A percentile compares a stretch with the other conserved stretches of the same genome.
phyloP scores from a whole-genome alignment of 441 rosid species.

The Capsella rubella region DNA sequence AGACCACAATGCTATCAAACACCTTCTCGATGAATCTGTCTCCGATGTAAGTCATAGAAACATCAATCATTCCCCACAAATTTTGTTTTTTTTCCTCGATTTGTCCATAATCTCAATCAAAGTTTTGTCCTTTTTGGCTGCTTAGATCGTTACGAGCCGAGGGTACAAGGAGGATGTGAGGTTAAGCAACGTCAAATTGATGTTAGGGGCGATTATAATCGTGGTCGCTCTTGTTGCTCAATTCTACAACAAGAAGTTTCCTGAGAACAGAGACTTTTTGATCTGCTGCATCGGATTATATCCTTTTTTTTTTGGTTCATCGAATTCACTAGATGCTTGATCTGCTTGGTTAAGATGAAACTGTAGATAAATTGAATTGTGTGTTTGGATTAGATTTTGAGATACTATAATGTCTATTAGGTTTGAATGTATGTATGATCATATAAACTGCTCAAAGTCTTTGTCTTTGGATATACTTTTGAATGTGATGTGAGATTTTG shows the following conservation, averaged over 20 bases:
- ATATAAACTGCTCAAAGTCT: background rate
- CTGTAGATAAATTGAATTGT: slow-evolving; percentile 3
- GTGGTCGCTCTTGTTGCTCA: slow-evolving; percentile 80
- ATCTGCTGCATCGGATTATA: slow-evolving; percentile 31
- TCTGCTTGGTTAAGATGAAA: background rate
- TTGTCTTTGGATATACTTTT: background rate
- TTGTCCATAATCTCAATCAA: background rate
- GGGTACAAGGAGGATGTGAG: slow-evolving; percentile 81
- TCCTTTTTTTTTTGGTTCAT: background rate
- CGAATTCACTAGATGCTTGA: background rate
- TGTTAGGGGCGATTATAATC: slow-evolving; percentile 65
- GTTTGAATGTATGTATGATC: background rate
- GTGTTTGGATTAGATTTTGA: background rate
- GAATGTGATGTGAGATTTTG: background rate
- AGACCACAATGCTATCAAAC: slow-evolving; percentile 87
- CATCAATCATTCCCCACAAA: background rate
- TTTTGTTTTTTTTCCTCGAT: background rate
- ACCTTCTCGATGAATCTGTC: slow-evolving; percentile 82
- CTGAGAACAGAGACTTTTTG: slow-evolving; percentile 34
- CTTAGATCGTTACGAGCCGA: slow-evolving; percentile 68
- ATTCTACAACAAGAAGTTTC: slow-evolving; percentile 54
- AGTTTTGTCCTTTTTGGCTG: background rate
- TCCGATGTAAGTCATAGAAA: slow-evolving; percentile 57
- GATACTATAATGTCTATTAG: background rate
- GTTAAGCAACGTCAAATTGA: slow-evolving; percentile 70